Evolutionary conservation across 805 yeast species (phyloP).

Genomic region (Suhomyces xylopsoci): DNA sequence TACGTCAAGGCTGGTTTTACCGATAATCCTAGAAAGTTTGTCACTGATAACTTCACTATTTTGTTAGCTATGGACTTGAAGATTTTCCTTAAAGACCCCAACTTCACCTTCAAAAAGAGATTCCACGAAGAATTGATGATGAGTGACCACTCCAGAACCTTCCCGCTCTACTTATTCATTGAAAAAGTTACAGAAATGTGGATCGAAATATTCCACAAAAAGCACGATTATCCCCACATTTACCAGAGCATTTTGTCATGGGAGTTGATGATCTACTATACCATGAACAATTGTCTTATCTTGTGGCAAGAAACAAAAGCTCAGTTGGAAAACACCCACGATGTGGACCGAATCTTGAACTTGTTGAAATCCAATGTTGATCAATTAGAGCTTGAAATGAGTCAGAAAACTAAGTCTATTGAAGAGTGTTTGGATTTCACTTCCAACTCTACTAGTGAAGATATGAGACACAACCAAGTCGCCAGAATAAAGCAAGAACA

Average conservation of each 20-base stretch:
- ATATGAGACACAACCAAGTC: conserved; percentile 56
- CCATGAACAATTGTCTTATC: conserved; percentile 55
- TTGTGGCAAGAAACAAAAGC: conserved; percentile 68
- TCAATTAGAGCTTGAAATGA: conserved; percentile 25
- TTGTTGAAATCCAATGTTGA: conserved; percentile 37
- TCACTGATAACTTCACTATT: conserved; percentile 44
- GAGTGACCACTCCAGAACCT: conserved; percentile 47
- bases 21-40: conserved; percentile 40
- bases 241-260: conserved; percentile 44
- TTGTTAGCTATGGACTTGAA: conserved; percentile 53
- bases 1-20: conserved; percentile 47
- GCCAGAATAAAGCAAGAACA: conserved; percentile 36
- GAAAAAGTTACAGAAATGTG: conserved; percentile 33
- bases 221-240: conserved; percentile 33
- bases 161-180: conserved; percentile 48
- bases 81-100: conserved; percentile 53
- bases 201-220: conserved; percentile 31
- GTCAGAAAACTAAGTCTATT: conserved; percentile 21
- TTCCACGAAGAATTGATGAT: conserved; percentile 65
- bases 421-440: conserved; percentile 48
- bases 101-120: conserved; percentile 57
- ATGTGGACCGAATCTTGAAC: conserved; percentile 49
- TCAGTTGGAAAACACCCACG: conserved; percentile 37
- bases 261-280: conserved; percentile 52
- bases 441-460: conserved; percentile 39